A percentile compares a stretch with the other conserved stretches of the same genome.
These are phyloP conservation scores for Aureobasidium sp. DNA, from an alignment of 2,329 filamentous ascomycete genomes.

Conservation along the genomic window DNA sequence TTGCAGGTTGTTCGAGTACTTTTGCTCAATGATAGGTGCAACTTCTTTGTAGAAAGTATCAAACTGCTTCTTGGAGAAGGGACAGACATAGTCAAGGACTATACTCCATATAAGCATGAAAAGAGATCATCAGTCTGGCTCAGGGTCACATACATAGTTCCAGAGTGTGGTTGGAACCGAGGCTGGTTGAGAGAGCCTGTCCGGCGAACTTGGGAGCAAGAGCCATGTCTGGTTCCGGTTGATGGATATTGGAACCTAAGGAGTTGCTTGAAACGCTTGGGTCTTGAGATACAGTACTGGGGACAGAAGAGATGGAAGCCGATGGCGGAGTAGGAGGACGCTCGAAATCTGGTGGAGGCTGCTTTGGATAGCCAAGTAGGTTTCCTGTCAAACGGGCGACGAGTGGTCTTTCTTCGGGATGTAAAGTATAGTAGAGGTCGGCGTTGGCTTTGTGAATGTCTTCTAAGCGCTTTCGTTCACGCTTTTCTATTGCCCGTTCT, in stretches of 20 bases:
- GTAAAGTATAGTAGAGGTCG: background rate
- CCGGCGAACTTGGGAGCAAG: slow-evolving; percentile 69
- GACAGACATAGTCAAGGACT: slow-evolving; percentile 88
- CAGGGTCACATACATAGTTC: slow-evolving; percentile 38
- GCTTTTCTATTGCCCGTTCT: too few relatives aligned
- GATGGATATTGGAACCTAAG: background rate
- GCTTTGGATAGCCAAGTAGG: background rate
- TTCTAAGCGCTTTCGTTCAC: background rate
- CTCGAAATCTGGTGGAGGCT: background rate
- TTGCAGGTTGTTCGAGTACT: slow-evolving; percentile 54
- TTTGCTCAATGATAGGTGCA: slow-evolving; percentile 53
- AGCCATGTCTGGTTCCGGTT: slow-evolving; percentile 46
- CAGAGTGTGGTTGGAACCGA: slow-evolving; percentile 36
- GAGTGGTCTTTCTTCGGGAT: background rate
- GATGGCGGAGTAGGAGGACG: background rate
- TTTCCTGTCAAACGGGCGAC: background rate
- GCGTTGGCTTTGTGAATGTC: background rate
- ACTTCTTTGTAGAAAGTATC: slow-evolving; percentile 59
- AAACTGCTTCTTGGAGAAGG: slow-evolving; percentile 61
- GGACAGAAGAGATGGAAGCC: background rate
- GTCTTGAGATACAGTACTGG: background rate
- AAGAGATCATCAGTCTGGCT: slow-evolving; percentile 37
- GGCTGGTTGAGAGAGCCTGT: slow-evolving; percentile 52
- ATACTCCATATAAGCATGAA: background rate
- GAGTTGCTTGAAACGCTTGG: background rate